Evolutionary conservation across 2,329 filamentous ascomycete species (phyloP).

Genomic region (Metarhizium brunneum): DNA sequence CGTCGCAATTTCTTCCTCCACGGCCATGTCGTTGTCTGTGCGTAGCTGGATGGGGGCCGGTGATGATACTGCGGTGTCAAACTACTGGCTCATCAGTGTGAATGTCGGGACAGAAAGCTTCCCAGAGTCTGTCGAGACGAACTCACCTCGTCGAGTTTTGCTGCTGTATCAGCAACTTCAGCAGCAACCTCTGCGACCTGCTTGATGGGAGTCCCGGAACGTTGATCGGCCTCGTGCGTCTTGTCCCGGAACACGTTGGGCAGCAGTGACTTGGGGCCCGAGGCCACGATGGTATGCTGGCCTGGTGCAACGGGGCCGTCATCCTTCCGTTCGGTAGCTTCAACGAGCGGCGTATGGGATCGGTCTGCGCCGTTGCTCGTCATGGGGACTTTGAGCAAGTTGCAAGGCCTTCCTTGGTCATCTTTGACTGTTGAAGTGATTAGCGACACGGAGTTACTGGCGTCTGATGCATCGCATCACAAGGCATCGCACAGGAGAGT

Average conservation of each 20-base stretch:
- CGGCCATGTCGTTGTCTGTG: neutral
- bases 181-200: conserved; percentile 33
- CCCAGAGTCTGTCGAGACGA: neutral
- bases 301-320: neutral
- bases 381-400: conserved; percentile 12
- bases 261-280: conserved; percentile 4
- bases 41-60: neutral
- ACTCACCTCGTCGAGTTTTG: conserved; percentile 24
- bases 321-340: conserved; percentile 6
- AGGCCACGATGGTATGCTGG: neutral
- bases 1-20: conserved; percentile 10
- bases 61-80: conserved; percentile 6
- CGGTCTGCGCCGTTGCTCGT: conserved; percentile 1
- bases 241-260: conserved; percentile 16
- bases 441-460: neutral
- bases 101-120: conserved; percentile 7
- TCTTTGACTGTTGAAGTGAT: conserved; percentile 4
- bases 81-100: conserved; percentile 10
- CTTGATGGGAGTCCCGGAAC: conserved; percentile 29
- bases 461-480: neutral
- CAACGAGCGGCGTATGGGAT: conserved; percentile 4
- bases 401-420: conserved; percentile 8
- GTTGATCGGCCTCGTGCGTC: neutral
- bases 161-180: conserved; percentile 34
- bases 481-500: too few species aligned